phyloP scores from a whole-genome alignment of 2,329 filamentous ascomycete genomes.

The Madurella fahalii region DNA sequence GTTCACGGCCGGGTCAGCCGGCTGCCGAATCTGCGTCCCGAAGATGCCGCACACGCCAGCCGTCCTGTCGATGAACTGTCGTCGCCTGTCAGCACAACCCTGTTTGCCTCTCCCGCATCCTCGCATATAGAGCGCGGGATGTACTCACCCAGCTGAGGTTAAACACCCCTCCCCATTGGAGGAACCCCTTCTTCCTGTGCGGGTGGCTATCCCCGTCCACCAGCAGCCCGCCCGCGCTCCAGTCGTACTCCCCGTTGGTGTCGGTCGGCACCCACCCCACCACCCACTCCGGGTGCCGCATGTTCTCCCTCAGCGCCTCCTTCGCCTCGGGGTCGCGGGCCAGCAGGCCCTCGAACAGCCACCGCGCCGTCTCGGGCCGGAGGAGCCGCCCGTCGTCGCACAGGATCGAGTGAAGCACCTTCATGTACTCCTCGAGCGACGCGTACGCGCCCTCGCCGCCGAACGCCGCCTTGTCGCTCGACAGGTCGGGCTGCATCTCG shows the following conservation, averaged over 20 bases:
- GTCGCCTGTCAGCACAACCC: not conserved
- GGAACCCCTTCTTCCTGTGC: conserved; percentile 20
- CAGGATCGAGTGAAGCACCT: conserved; percentile 25
- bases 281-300: conserved; percentile 24
- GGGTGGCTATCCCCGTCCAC: conserved; percentile 16
- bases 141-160: conserved; percentile 27
- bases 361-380: conserved; percentile 5
- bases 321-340: conserved; percentile 1
- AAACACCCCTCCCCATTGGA: conserved; percentile 27
- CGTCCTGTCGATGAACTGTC: conserved; percentile 26
- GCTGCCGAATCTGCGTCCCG: conserved; percentile 23
- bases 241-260: conserved; percentile 24
- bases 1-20: conserved; percentile 11
- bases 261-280: conserved; percentile 20
- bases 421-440: conserved; percentile 21
- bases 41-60: conserved; percentile 28
- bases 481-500: not conserved
- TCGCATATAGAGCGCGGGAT: not conserved
- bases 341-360: conserved; percentile 26
- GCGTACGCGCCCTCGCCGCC: conserved; percentile 28
- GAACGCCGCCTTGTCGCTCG: conserved; percentile 16
- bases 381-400: conserved; percentile 26
- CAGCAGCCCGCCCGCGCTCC: conserved; percentile 25
- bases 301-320: conserved; percentile 14
- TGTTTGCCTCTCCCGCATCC: not conserved